Evolutionary conservation across 2,329 filamentous ascomycete genomes (phyloP).

Genomic region (Hortaea werneckii): DNA sequence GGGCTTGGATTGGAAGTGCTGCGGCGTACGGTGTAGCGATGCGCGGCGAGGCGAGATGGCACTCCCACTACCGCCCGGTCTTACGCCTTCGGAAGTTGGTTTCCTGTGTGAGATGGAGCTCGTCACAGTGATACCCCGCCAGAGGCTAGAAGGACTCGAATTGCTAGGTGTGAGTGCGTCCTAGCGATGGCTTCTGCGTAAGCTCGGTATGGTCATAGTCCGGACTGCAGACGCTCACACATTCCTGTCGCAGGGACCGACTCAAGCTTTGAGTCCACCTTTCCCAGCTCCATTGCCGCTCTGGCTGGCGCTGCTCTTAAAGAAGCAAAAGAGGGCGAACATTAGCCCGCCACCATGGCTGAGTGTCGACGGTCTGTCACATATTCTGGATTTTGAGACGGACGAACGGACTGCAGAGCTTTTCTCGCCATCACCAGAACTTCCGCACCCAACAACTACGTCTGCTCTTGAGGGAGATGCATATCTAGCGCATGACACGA

Average conservation of each 20-base stretch:
- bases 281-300: slow-evolving; percentile 71
- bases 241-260: slow-evolving; percentile 52
- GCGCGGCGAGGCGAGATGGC: slow-evolving; percentile 39
- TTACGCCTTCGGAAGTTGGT: slow-evolving; percentile 78
- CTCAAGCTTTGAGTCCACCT: slow-evolving; percentile 67
- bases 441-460: slow-evolving; percentile 41
- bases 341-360: slow-evolving; percentile 89
- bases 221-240: not conserved
- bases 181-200: slow-evolving; percentile 15
- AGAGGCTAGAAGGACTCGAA: slow-evolving; percentile 75
- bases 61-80: slow-evolving; percentile 51
- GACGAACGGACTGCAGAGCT: slow-evolving; percentile 52
- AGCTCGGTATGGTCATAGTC: slow-evolving; percentile 10
- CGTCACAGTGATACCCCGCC: slow-evolving; percentile 83
- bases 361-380: slow-evolving; percentile 59
- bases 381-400: slow-evolving; percentile 74
- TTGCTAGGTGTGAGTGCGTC: slow-evolving; percentile 66
- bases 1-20: no score
- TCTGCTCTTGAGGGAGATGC: slow-evolving; percentile 10
- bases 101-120: slow-evolving; percentile 98
- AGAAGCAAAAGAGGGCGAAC: slow-evolving; percentile 87
- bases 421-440: slow-evolving; percentile 68
- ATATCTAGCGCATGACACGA: slow-evolving; percentile 17
- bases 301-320: slow-evolving; percentile 90
- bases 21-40: slow-evolving; percentile 2